These are phyloP conservation scores for Stachybotrys echinatus DNA, from an alignment of 2,329 filamentous ascomycete species.

Conservation along the genomic window DNA sequence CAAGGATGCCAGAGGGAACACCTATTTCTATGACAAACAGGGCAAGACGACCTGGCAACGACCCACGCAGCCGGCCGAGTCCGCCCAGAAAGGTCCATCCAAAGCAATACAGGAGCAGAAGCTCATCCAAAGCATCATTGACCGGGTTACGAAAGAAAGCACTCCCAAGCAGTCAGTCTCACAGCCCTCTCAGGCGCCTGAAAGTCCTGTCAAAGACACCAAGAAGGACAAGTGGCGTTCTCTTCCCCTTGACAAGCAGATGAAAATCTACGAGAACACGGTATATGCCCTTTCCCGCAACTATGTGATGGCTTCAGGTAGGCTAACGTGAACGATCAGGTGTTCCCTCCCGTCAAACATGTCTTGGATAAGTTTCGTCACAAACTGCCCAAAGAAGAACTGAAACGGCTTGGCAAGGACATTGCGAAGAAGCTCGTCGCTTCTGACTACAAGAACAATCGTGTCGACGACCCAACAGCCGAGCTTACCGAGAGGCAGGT, in stretches of 20 bases:
- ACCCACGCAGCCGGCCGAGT: constrained; percentile 65
- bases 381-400: constrained; percentile 75
- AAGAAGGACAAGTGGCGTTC: constrained; percentile 68
- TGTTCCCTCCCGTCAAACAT: constrained; percentile 79
- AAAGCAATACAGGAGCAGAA: constrained; percentile 61
- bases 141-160: constrained; percentile 70
- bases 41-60: constrained; percentile 78
- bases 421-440: constrained; percentile 84
- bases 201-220: constrained; percentile 48
- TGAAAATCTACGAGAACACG: constrained; percentile 91
- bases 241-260: constrained; percentile 75
- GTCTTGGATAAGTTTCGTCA: constrained; percentile 83
- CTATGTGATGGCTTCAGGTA: too few relatives aligned
- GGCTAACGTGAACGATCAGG: constrained; percentile 39
- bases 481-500: constrained; percentile 69
- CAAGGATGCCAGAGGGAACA: constrained; percentile 62
- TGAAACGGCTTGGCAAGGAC: constrained; percentile 59
- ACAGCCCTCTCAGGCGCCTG: constrained; percentile 59
- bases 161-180: constrained; percentile 47
- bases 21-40: constrained; percentile 79
- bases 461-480: constrained; percentile 75
- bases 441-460: constrained; percentile 84
- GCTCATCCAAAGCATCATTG: constrained; percentile 76
- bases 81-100: constrained; percentile 59
- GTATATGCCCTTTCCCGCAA: constrained; percentile 45